Conservation (phyloP, 345 rosid genomes). For the Carallia pectinifolia region DNA sequence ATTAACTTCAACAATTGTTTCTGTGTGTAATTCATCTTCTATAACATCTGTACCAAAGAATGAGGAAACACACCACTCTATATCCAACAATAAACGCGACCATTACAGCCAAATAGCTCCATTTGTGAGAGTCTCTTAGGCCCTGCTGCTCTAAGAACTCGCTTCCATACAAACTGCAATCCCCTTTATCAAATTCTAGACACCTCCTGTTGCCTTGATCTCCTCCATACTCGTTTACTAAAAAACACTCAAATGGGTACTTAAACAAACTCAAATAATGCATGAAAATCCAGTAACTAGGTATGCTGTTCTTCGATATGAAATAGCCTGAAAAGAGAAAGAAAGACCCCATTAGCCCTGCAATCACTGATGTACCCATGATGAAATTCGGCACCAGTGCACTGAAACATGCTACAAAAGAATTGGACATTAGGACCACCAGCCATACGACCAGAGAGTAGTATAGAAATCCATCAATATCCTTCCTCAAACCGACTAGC, state of each 20-base stretch:
- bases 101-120: slow-evolving; percentile 78
- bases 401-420: slow-evolving; percentile 88
- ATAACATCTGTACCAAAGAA: slow-evolving; percentile 68
- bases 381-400: slow-evolving; percentile 92
- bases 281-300: slow-evolving; percentile 85
- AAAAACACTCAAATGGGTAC: slow-evolving; percentile 79
- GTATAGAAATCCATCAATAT: slow-evolving; percentile 61
- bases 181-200: slow-evolving; percentile 32
- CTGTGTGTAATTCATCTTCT: slow-evolving; percentile 30
- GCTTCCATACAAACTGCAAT: slow-evolving; percentile 41
- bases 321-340: slow-evolving; percentile 89
- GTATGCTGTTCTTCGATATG: slow-evolving; percentile 61
- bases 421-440: slow-evolving; percentile 75
- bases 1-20: neutral
- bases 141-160: slow-evolving; percentile 60
- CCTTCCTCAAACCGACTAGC: slow-evolving; percentile 71
- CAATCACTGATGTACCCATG: slow-evolving; percentile 85
- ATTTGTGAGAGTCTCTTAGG: slow-evolving; percentile 56
- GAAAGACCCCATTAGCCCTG: slow-evolving; percentile 91
- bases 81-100: slow-evolving; percentile 67
- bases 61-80: slow-evolving; percentile 65
- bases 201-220: slow-evolving; percentile 42
- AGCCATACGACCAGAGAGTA: slow-evolving; percentile 73
- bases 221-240: slow-evolving; percentile 76
- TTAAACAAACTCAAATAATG: slow-evolving; percentile 76